Conservation (phyloP, 768 basidiomycete genomes). For the Tulasnella sp. region DNA sequence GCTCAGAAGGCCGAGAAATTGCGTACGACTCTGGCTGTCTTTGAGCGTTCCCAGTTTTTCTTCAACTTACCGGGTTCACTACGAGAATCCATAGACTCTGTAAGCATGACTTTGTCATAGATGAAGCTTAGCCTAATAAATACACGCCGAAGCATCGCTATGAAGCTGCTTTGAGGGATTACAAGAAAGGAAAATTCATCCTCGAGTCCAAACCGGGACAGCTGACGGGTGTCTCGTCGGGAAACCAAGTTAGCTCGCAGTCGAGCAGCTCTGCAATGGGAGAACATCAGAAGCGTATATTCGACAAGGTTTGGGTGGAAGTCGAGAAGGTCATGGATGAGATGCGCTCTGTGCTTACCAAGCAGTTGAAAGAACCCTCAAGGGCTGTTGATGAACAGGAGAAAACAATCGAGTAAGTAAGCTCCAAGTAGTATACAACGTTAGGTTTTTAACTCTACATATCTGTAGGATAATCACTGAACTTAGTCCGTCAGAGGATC, state of each 20-base stretch:
- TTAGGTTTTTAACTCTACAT: background rate
- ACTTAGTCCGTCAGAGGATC: conserved; percentile 73
- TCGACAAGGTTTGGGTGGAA: conserved; percentile 91
- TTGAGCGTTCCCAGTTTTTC: conserved; percentile 94
- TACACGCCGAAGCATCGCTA: conserved; percentile 58
- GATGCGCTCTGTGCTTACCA: conserved; percentile 64
- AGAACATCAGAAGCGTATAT: conserved; percentile 78
- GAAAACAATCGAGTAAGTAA: conserved; percentile 80
- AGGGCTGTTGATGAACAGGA: conserved; percentile 87
- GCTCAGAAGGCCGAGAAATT: conserved; percentile 88
- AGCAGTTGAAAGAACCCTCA: conserved; percentile 67
- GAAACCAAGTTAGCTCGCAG: conserved; percentile 40
- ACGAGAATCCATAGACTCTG: conserved; percentile 77
- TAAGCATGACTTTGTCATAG: conserved; percentile 28
- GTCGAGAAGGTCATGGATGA: conserved; percentile 92
- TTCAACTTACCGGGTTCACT: conserved; percentile 94
- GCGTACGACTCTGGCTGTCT: conserved; percentile 83
- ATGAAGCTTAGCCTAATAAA: conserved; percentile 2
- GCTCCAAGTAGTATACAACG: background rate
- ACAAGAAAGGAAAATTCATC: conserved; percentile 90
- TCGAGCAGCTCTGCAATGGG: conserved; percentile 23
- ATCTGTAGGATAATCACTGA: conserved; percentile 67
- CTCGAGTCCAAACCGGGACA: conserved; percentile 83
- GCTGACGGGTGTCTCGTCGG: conserved; percentile 44
- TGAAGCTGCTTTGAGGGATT: conserved; percentile 85